Evolutionary conservation across 73 alveolate species (phyloP).

Genomic region (Effrenium voratum): DNA sequence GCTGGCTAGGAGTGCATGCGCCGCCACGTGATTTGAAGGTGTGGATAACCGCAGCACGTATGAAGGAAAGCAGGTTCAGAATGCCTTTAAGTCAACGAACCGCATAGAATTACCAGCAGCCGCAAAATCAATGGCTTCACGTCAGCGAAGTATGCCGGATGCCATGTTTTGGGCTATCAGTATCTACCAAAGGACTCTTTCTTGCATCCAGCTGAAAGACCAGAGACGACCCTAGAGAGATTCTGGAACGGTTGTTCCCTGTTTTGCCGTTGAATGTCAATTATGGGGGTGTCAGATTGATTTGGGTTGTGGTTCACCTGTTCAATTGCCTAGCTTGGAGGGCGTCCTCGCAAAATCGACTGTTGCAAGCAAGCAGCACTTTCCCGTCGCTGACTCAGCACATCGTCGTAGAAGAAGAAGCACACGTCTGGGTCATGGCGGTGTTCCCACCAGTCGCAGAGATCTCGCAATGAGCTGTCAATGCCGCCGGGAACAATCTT

Average conservation of each 20-base stretch:
- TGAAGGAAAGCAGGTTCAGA: too few species aligned
- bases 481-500: constrained; percentile 47
- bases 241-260: background rate
- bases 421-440: constrained; percentile 46
- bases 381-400: background rate
- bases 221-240: too few species aligned
- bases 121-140: too few species aligned
- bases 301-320: background rate
- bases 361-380: background rate
- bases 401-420: constrained; percentile 46
- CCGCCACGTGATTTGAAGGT: too few species aligned
- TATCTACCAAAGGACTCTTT: too few species aligned
- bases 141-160: too few species aligned
- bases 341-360: background rate
- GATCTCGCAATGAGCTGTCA: constrained; percentile 10
- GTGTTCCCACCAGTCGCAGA: constrained; percentile 71
- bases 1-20: too few species aligned
- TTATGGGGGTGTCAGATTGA: background rate
- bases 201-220: too few species aligned
- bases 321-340: background rate
- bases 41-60: too few species aligned
- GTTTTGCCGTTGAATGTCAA: background rate
- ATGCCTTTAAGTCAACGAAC: too few species aligned
- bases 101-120: too few species aligned
- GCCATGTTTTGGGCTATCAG: too few species aligned